Evolutionary conservation across 371 early-diverging fungal genomes (phyloP).

Genomic region (Mortierella sp.): DNA sequence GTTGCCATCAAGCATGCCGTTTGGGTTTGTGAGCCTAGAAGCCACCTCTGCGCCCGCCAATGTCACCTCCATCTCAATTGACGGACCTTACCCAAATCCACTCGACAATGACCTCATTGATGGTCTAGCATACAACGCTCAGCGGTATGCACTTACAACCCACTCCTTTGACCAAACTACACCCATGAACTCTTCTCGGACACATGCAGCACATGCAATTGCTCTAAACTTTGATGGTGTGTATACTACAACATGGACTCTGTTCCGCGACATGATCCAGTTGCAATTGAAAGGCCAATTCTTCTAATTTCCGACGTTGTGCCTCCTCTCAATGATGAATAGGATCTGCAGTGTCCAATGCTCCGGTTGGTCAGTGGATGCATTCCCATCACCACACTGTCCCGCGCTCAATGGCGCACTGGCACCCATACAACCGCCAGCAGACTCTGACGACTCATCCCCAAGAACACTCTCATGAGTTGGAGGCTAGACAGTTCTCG

Average conservation of each 20-base stretch:
- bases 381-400: slow-evolving; percentile 10
- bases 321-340: no score
- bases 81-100: slow-evolving; percentile 1
- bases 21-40: slow-evolving; percentile 13
- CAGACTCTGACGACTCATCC: slow-evolving; percentile 1
- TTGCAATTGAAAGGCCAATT: no score
- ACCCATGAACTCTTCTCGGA: not conserved
- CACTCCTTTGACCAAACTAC: slow-evolving; percentile 7
- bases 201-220: not conserved
- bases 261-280: no score
- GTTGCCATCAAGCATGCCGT: slow-evolving; percentile 2
- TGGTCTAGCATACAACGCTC: not conserved
- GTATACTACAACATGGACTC: no score
- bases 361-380: not conserved
- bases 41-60: slow-evolving; percentile 6
- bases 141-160: slow-evolving; percentile 4
- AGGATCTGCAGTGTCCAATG: no score
- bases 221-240: not conserved
- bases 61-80: slow-evolving; percentile 6
- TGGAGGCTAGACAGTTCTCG: slow-evolving; percentile 18
- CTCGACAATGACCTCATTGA: slow-evolving; percentile 7
- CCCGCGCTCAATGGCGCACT: slow-evolving; percentile 13
- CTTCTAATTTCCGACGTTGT: no score
- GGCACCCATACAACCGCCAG: slow-evolving; percentile 33
- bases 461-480: not conserved